phyloP scores from a whole-genome alignment of 148 eudicot species.

The Fallopia convolvulus region DNA sequence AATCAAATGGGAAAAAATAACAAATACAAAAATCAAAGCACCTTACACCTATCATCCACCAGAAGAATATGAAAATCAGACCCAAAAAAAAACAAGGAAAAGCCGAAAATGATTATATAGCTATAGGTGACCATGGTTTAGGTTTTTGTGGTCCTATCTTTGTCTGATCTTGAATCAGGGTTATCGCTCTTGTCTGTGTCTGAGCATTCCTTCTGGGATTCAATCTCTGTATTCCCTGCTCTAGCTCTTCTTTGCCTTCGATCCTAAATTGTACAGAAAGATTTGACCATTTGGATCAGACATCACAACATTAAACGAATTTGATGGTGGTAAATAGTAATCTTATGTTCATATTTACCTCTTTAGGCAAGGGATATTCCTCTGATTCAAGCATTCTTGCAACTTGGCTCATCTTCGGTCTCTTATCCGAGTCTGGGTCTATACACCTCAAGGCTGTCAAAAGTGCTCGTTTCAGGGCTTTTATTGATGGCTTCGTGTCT shows the following conservation, averaged over 20 bases:
- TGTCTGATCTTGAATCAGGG: constrained; percentile 63
- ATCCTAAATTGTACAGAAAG: constrained; percentile 41
- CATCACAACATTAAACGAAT: no score
- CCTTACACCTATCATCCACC: background rate
- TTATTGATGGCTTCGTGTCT: constrained; percentile 50
- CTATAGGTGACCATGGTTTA: constrained; percentile 5
- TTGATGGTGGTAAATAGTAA: background rate
- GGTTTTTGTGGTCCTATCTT: constrained; percentile 30
- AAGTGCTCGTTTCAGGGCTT: constrained; percentile 60
- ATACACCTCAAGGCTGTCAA: constrained; percentile 63
- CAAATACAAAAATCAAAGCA: background rate
- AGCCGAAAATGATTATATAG: background rate
- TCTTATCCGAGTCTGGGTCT: constrained; percentile 65
- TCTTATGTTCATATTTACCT: constrained; percentile 31
- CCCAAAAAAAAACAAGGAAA: background rate
- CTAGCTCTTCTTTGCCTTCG: constrained; percentile 61
- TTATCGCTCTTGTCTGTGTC: constrained; percentile 81
- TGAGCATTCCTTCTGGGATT: constrained; percentile 42
- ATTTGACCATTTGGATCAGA: background rate
- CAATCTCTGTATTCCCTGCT: constrained; percentile 43
- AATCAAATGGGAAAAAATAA: background rate
- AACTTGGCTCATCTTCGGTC: constrained; percentile 72
- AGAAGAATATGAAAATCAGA: background rate
- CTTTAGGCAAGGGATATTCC: constrained; percentile 64
- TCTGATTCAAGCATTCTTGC: constrained; percentile 75